These are phyloP conservation scores for Botrytis aclada DNA, from an alignment of 2,329 filamentous ascomycete species.

Conservation along the genomic window DNA sequence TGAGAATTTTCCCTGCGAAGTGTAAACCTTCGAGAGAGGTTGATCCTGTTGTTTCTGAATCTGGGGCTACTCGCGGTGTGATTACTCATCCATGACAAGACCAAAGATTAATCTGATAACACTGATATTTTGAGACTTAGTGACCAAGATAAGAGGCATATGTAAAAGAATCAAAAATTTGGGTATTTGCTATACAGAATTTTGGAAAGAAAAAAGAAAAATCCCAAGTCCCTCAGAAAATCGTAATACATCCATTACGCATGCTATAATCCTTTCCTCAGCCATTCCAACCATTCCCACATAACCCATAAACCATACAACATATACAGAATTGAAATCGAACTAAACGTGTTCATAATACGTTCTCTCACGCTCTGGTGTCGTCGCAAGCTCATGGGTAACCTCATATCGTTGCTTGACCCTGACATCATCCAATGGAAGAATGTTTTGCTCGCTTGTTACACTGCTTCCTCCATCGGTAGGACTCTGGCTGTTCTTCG, in stretches of 20 bases:
- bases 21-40: too few species aligned
- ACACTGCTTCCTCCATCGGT: not conserved
- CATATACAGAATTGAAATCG: not conserved
- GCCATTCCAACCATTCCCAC: not conserved
- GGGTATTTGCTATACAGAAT: not conserved
- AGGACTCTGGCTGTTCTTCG: not conserved
- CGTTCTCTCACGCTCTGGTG: not conserved
- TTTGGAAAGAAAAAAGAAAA: not conserved
- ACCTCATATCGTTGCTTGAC: constrained; percentile 1
- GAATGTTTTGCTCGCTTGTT: not conserved
- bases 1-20: not conserved
- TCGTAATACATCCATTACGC: not conserved
- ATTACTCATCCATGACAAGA: not conserved
- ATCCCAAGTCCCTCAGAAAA: not conserved
- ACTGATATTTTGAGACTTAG: not conserved
- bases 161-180: not conserved
- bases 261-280: not conserved
- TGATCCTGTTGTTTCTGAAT: too few species aligned
- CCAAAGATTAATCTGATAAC: not conserved
- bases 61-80: not conserved
- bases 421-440: not conserved
- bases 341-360: not conserved
- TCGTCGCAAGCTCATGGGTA: not conserved
- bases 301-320: not conserved
- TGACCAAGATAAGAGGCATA: not conserved